phyloP scores from a whole-genome alignment of 2,329 filamentous ascomycete genomes.

The Penicillium digitatum region DNA sequence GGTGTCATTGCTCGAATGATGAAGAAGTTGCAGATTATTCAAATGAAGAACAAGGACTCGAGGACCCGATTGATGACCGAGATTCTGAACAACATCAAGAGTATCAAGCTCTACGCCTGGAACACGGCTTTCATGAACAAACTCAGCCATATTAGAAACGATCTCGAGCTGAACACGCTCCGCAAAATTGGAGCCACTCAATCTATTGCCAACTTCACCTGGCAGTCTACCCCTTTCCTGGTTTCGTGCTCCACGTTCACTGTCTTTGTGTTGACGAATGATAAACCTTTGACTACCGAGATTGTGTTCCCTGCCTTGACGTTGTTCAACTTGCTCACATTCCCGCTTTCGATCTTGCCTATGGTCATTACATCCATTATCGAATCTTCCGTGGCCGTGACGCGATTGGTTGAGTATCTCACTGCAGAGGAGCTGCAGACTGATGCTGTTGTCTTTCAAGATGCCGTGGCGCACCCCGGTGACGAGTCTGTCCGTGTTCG shows the following conservation, averaged over 20 bases:
- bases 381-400: constrained; percentile 88
- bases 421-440: constrained; percentile 83
- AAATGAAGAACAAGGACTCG: constrained; percentile 99
- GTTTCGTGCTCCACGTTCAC: constrained; percentile 96
- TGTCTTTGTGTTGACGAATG: constrained; percentile 81
- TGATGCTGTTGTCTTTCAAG: constrained; percentile 70
- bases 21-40: constrained; percentile 88
- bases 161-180: constrained; percentile 89
- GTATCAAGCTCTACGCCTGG: constrained; percentile 98
- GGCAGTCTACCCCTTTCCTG: constrained; percentile 94
- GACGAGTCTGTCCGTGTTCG: constrained; percentile 82
- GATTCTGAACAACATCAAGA: constrained; percentile 99
- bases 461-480: constrained; percentile 68
- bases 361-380: constrained; percentile 98
- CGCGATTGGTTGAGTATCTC: constrained; percentile 78
- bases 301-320: constrained; percentile 93
- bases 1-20: constrained; percentile 86
- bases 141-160: constrained; percentile 92
- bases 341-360: constrained; percentile 86
- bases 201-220: constrained; percentile 93
- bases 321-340: constrained; percentile 92
- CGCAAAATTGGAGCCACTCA: constrained; percentile 94
- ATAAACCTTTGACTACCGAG: constrained; percentile 80
- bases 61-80: constrained; percentile 92
- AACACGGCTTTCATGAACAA: constrained; percentile 96